Conservation (phyloP, 208 protist genomes). For the Crithidia thermophila region DNA sequence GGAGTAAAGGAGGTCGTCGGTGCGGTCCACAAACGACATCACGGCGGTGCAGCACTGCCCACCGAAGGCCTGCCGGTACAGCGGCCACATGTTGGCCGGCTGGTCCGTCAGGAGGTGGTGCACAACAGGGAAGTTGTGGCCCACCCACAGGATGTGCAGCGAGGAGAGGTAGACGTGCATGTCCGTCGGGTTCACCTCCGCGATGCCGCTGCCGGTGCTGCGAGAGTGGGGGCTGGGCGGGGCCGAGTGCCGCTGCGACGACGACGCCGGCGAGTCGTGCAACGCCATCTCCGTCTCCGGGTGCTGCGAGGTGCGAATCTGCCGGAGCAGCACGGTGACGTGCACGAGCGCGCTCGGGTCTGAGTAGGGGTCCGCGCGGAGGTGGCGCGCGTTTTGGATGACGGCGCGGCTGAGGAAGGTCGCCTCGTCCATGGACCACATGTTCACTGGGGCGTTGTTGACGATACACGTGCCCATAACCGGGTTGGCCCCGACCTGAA, state of each 20-base stretch:
- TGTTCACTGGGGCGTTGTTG: constrained; percentile 27
- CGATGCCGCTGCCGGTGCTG: not conserved
- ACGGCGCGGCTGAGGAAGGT: constrained; percentile 25
- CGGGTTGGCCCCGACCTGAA: constrained; percentile 37
- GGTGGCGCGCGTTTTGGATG: constrained; percentile 37
- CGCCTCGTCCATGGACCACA: constrained; percentile 29
- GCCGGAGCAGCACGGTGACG: constrained; percentile 34
- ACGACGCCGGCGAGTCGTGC: too few species aligned
- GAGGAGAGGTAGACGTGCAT: constrained; percentile 42
- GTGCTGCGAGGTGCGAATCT: constrained; percentile 2
- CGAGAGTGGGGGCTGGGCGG: not conserved
- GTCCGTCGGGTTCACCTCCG: not conserved
- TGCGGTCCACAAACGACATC: constrained; percentile 23
- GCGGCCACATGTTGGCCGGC: constrained; percentile 21
- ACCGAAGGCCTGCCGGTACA: constrained; percentile 39
- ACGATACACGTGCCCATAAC: constrained; percentile 40
- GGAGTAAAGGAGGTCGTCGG: constrained; percentile 19
- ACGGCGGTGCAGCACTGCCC: constrained; percentile 34
- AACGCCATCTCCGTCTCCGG: not conserved
- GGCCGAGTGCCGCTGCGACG: not conserved
- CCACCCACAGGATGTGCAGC: constrained; percentile 40
- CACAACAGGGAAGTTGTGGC: constrained; percentile 36
- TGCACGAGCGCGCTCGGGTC: constrained; percentile 35
- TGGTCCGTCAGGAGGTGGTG: constrained; percentile 9
- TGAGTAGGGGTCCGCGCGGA: constrained; percentile 29